Conservation (phyloP, 2,329 filamentous ascomycete genomes). For the Colletotrichum sp. region DNA sequence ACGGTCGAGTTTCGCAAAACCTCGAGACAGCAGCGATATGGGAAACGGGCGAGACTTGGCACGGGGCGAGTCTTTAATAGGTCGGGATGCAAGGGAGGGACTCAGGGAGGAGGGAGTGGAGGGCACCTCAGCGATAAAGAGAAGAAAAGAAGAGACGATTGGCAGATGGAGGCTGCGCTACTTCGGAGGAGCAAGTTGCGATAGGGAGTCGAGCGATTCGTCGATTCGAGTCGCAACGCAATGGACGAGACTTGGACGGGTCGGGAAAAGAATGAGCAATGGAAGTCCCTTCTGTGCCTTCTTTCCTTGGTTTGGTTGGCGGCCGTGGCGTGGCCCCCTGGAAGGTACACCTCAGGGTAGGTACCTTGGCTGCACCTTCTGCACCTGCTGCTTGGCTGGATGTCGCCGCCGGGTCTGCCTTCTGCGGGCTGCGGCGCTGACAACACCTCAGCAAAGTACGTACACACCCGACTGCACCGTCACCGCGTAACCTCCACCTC, state of each 20-base stretch:
- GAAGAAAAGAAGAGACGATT: background rate
- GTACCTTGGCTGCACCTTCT: background rate
- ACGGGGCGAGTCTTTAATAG: constrained; percentile 1
- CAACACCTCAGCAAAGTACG: background rate
- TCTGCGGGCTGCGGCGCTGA: background rate
- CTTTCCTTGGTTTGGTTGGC: background rate
- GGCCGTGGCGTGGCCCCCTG: background rate
- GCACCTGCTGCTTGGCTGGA: background rate
- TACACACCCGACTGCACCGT: background rate
- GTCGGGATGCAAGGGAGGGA: background rate
- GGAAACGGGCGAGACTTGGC: background rate
- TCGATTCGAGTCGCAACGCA: background rate
- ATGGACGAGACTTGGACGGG: background rate
- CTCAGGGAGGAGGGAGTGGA: background rate
- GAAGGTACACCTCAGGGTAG: background rate
- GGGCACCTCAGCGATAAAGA: background rate
- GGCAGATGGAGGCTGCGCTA: background rate
- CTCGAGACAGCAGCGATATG: background rate
- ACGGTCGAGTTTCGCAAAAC: background rate
- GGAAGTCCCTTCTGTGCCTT: background rate
- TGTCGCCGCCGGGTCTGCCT: background rate
- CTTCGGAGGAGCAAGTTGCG: background rate
- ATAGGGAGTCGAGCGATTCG: background rate
- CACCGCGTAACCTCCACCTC: background rate
- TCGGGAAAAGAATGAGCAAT: background rate